Conservation (phyloP, 768 basidiomycete species). For the Hygrophorus pudorinus region DNA sequence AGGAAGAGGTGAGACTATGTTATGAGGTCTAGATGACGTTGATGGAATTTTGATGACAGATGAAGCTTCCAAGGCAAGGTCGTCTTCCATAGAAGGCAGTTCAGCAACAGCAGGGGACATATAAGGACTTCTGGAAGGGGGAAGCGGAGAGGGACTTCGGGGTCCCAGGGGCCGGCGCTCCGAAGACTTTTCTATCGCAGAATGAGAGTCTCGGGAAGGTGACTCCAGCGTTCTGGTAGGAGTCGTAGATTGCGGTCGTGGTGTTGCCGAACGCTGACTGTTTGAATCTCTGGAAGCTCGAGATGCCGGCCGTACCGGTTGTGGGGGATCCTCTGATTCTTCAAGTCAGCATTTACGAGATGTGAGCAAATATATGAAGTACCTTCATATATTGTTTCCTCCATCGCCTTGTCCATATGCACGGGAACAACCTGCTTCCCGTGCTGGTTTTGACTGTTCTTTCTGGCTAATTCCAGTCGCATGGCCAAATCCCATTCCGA, state of each 20-base stretch:
- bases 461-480: slow-evolving; percentile 73
- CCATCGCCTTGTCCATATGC: slow-evolving; percentile 36
- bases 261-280: slow-evolving; percentile 36
- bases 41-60: slow-evolving; percentile 8
- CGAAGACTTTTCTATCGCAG: slow-evolving; percentile 35
- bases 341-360: background rate
- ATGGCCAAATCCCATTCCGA: slow-evolving; percentile 71
- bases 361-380: slow-evolving; percentile 7
- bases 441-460: slow-evolving; percentile 74
- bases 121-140: slow-evolving; percentile 35
- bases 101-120: slow-evolving; percentile 17
- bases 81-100: slow-evolving; percentile 37
- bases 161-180: slow-evolving; percentile 65
- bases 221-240: slow-evolving; percentile 25
- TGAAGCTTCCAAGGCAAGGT: slow-evolving; percentile 31
- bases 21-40: slow-evolving; percentile 16
- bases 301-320: slow-evolving; percentile 43
- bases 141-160: slow-evolving; percentile 64
- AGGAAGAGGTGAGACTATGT: slow-evolving; percentile 43
- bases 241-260: slow-evolving; percentile 33
- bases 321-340: slow-evolving; percentile 48
- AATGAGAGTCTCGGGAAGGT: slow-evolving; percentile 29
- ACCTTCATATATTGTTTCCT: slow-evolving; percentile 78
- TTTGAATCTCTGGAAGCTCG: slow-evolving; percentile 35
- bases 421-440: slow-evolving; percentile 30